Base-by-base conservation (phyloP, 108 stramenopile species). In the Nitzschia palea region DNA sequence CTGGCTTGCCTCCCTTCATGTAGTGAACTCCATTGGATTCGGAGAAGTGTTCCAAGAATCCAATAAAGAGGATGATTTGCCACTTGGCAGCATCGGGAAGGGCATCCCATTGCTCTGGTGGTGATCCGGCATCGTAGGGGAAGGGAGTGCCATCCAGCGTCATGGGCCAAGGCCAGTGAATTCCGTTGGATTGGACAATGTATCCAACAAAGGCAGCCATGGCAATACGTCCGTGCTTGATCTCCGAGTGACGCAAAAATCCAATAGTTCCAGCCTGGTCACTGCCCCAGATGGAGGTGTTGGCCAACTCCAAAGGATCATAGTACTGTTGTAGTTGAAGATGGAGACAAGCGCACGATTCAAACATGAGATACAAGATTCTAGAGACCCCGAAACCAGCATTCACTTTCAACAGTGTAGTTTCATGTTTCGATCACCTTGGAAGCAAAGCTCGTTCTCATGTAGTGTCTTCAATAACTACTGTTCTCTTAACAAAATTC, bases 1-100 rank as follows among this genome's bases (percentile, higher is more conserved):
- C 89, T 23, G 89, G 86, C 44, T 80, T 69, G 32, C 89, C 89
- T 17, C 89, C 89, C 18, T 73, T 71, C 86, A 87, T 91, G 85
- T 91, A 91, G 61, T 91, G 89, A 18, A 47, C 58, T 29, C 81
- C 81, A 33, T 71, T 85, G 36, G 83, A 67, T 71, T 91, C 89
- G 36, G 70, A 75, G 73, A 82, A 91, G 78, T 80, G 80, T 68
- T 91, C 89, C 45, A 91, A 73, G 81, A 91, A 87, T 28, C 86
- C 82, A 68, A 91, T 63, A 65, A 91, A 86, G 44, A 86, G 83
- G 67, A 91, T 82, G 78, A 91, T 91, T 78, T 91, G 89, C 89
- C 89, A 91, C 83, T 86, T 91, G 73, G 86, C 85, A 6, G 86
- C 83, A 68, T 84, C 86, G 18, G 83, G 70, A 29, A 91, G 76